Conservation (phyloP, 345 rosid species). For the Eutrema heterophyllum region DNA sequence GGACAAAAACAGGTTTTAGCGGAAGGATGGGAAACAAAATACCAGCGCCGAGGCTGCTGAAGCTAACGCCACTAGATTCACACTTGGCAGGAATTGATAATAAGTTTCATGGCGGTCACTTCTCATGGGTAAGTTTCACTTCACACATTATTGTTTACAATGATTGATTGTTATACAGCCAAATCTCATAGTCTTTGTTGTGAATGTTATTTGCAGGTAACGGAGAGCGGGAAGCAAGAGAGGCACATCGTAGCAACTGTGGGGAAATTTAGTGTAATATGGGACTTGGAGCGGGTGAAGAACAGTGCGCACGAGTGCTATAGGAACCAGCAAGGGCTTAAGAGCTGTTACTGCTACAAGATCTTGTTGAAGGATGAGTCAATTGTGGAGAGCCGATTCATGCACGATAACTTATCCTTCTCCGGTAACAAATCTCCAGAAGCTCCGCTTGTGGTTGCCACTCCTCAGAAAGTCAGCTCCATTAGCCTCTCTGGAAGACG, state of each 20-base stretch:
- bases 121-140: constrained; percentile 84
- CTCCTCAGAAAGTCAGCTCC: constrained; percentile 92
- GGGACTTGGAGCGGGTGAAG: constrained; percentile 98
- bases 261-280: constrained; percentile 91
- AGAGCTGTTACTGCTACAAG: constrained; percentile 96
- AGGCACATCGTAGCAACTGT: constrained; percentile 87
- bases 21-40: constrained; percentile 95
- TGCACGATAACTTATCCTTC: constrained; percentile 76
- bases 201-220: constrained; percentile 49
- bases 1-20: constrained; percentile 77
- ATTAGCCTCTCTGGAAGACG: constrained; percentile 78
- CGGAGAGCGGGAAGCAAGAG: constrained; percentile 88
- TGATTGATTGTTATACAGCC: not conserved
- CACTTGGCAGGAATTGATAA: constrained; percentile 83
- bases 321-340: constrained; percentile 81
- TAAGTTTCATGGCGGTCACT: constrained; percentile 85
- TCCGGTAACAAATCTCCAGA: constrained; percentile 64
- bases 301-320: constrained; percentile 81
- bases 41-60: constrained; percentile 86
- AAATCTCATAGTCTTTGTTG: not conserved
- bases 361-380: constrained; percentile 87
- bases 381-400: constrained; percentile 87
- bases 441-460: constrained; percentile 93
- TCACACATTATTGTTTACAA: not conserved
- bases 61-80: constrained; percentile 87